Evolutionary conservation across 2,329 filamentous ascomycete genomes (phyloP).

Genomic region (Plectosphaerella plurivora): DNA sequence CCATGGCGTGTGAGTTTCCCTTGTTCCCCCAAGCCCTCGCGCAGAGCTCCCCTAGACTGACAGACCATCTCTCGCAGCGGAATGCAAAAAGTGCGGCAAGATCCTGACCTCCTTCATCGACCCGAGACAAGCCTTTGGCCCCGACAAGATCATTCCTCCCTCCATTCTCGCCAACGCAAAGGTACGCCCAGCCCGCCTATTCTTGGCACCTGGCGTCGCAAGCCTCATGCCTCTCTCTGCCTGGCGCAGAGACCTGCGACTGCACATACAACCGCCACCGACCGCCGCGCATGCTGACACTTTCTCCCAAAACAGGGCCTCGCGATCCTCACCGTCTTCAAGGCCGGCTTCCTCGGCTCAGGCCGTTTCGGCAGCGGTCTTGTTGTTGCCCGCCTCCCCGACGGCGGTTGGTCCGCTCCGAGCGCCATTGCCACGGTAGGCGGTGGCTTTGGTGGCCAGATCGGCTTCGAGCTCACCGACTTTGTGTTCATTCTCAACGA

Average conservation of each 20-base stretch:
- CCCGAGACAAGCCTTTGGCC: slow-evolving; percentile 86
- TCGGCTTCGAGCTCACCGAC: slow-evolving; percentile 83
- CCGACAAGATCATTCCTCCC: slow-evolving; percentile 95
- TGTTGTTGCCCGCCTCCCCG: slow-evolving; percentile 72
- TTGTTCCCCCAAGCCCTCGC: slow-evolving; percentile 3
- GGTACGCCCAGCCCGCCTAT: slow-evolving; percentile 39
- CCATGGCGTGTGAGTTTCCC: slow-evolving; percentile 59
- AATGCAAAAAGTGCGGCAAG: slow-evolving; percentile 96
- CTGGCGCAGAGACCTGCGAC: background rate
- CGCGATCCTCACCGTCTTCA: slow-evolving; percentile 80
- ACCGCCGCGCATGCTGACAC: background rate
- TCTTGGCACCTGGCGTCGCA: background rate
- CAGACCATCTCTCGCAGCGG: slow-evolving; percentile 54
- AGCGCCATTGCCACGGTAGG: slow-evolving; percentile 77
- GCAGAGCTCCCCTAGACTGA: slow-evolving; percentile 12
- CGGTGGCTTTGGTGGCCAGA: slow-evolving; percentile 79
- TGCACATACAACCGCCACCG: background rate
- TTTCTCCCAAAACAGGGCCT: slow-evolving; percentile 51
- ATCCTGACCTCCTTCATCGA: slow-evolving; percentile 94
- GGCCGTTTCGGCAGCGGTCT: slow-evolving; percentile 78
- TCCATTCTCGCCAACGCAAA: slow-evolving; percentile 87
- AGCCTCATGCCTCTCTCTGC: slow-evolving; percentile 1
- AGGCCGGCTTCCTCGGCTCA: slow-evolving; percentile 80
- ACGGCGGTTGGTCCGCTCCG: slow-evolving; percentile 77
- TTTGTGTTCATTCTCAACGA: slow-evolving; percentile 99